Conservation (phyloP, 768 basidiomycete species). For the Pleurotus salmoneostramineus region DNA sequence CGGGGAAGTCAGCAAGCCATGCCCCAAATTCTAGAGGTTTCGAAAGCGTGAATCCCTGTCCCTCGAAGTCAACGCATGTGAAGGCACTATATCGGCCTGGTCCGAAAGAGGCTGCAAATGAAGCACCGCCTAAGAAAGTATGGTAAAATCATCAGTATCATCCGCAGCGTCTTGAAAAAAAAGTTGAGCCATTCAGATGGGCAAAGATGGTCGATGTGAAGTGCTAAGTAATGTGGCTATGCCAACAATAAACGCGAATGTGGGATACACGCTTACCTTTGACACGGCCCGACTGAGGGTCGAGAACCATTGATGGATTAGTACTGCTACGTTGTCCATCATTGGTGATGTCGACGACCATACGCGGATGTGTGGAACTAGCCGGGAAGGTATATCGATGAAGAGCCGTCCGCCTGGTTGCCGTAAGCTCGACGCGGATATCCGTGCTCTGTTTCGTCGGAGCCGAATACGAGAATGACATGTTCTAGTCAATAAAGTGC, state of each 20-base stretch:
- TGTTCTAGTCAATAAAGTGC: not conserved
- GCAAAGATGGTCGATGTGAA: too few relatives aligned
- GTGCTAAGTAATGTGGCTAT: not conserved
- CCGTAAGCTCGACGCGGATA: constrained; percentile 56
- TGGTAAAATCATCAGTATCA: not conserved
- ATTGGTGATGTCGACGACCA: constrained; percentile 59
- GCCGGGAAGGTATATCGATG: constrained; percentile 57
- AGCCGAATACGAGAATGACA: not conserved
- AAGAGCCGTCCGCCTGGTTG: constrained; percentile 54
- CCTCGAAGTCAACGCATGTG: constrained; percentile 59
- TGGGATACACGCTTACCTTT: constrained; percentile 24
- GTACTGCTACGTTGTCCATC: constrained; percentile 54
- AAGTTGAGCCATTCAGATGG: not conserved
- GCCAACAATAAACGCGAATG: not conserved
- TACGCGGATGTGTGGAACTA: constrained; percentile 42
- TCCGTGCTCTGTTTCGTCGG: constrained; percentile 39
- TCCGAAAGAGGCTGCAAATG: constrained; percentile 56
- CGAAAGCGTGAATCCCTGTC: constrained; percentile 41
- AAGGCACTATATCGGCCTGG: constrained; percentile 55
- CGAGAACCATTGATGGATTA: constrained; percentile 41
- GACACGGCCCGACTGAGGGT: constrained; percentile 47
- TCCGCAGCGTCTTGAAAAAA: not conserved
- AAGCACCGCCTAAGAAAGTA: constrained; percentile 18
- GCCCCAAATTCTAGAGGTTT: constrained; percentile 53
- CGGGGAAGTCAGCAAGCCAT: constrained; percentile 47